Evolutionary conservation across 768 basidiomycete species (phyloP).

Genomic region (Termitomyces sp.): DNA sequence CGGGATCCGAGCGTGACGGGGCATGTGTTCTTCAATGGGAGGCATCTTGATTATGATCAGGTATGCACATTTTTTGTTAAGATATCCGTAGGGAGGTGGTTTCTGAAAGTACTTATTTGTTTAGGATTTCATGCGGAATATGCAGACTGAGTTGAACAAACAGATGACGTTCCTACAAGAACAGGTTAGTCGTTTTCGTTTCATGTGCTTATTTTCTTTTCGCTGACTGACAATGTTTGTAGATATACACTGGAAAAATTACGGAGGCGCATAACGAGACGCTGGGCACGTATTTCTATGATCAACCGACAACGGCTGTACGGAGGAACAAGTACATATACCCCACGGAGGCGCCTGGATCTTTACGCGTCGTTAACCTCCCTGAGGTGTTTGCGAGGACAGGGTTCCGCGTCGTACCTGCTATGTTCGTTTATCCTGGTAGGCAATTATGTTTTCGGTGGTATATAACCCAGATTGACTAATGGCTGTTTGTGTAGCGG

Average conservation of each 20-base stretch:
- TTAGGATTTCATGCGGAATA: constrained; percentile 61
- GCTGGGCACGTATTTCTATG: constrained; percentile 83
- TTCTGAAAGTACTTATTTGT: not conserved
- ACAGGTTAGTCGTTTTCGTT: constrained; percentile 41
- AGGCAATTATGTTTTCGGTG: constrained; percentile 20
- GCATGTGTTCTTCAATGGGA: constrained; percentile 89
- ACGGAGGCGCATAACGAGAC: constrained; percentile 47
- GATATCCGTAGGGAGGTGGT: too few relatives aligned
- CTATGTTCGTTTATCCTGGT: constrained; percentile 67
- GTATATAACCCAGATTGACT: not conserved
- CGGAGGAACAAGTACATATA: constrained; percentile 78
- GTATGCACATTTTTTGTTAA: constrained; percentile 41
- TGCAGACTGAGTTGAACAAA: constrained; percentile 55
- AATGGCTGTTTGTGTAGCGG: constrained; percentile 21
- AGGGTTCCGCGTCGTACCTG: constrained; percentile 36
- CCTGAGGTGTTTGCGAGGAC: constrained; percentile 48
- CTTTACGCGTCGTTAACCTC: constrained; percentile 52
- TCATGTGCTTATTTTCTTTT: not conserved
- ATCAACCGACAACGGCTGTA: constrained; percentile 67
- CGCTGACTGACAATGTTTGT: not conserved
- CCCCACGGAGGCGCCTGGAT: constrained; percentile 41
- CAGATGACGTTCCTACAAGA: constrained; percentile 74
- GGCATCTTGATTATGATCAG: constrained; percentile 53
- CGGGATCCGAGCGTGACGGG: constrained; percentile 41
- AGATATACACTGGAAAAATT: constrained; percentile 60